Conservation (phyloP, 352 stramenopile species). For the Thraustotheca clavata region DNA sequence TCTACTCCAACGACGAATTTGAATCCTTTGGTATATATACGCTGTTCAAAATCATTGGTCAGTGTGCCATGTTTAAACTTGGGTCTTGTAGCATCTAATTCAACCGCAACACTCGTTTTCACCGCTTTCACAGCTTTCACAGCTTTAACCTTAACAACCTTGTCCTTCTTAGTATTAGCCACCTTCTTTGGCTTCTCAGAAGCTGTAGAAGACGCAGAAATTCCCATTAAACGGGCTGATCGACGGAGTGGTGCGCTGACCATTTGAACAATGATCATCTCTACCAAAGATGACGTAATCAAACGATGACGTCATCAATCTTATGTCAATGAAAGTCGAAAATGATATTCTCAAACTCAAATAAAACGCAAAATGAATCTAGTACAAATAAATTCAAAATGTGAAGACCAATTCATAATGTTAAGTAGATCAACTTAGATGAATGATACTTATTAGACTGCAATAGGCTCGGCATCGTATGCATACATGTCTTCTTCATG, state of each 20-base stretch:
- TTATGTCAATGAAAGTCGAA: no score
- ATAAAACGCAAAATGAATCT: no score
- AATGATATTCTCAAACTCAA: no score
- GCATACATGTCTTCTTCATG: not conserved
- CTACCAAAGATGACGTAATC: no score
- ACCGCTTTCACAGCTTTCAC: not conserved
- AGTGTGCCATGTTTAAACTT: slow-evolving; percentile 17
- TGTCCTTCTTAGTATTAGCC: not conserved
- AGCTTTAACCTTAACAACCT: not conserved
- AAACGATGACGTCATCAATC: no score
- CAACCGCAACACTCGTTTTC: no score
- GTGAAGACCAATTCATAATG: not conserved
- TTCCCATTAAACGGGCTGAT: not conserved
- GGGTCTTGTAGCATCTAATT: no score
- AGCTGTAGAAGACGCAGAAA: not conserved
- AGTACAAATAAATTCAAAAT: not conserved
- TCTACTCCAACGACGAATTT: slow-evolving; percentile 90
- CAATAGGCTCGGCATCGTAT: slow-evolving; percentile 2
- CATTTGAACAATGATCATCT: no score
- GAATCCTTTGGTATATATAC: slow-evolving; percentile 34
- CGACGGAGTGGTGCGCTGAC: slow-evolving; percentile 8
- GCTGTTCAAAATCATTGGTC: slow-evolving; percentile 12
- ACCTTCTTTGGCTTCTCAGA: not conserved
- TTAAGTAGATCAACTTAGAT: no score
- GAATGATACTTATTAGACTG: no score